Evolutionary conservation across 129 eudicot genomes (phyloP).

Genomic region (Saussurea involucrata): DNA sequence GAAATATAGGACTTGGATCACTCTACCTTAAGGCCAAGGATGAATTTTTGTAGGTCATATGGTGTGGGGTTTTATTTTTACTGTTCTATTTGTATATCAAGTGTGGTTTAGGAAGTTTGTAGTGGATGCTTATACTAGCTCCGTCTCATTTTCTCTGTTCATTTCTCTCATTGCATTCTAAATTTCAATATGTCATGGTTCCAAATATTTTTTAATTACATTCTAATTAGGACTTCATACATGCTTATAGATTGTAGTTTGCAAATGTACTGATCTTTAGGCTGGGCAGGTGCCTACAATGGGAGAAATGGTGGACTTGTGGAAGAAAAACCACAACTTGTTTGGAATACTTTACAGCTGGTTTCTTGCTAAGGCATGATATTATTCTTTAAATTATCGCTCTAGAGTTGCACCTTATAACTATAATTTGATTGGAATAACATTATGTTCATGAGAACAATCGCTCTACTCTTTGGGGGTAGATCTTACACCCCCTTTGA

Average conservation of each 20-base stretch:
- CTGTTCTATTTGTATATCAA: not conserved
- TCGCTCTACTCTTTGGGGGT: not conserved
- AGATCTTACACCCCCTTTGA: not conserved
- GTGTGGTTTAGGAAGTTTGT: not conserved
- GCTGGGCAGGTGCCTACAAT: conserved; percentile 74
- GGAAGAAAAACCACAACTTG: conserved; percentile 81
- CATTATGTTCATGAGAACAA: not conserved
- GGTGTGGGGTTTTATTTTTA: not conserved
- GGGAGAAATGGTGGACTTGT: conserved; percentile 85
- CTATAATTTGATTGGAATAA: not conserved
- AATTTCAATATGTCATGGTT: not conserved
- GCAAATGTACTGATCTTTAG: conserved; percentile 21
- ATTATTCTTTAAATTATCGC: conserved; percentile 6
- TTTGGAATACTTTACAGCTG: conserved; percentile 95
- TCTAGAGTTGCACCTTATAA: conserved; percentile 1
- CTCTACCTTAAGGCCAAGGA: not conserved
- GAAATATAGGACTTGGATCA: not conserved
- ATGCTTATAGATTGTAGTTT: not conserved
- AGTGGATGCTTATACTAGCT: not conserved
- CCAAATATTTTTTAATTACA: not conserved
- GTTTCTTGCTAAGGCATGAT: conserved; percentile 90
- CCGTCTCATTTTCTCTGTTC: not conserved
- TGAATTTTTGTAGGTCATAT: not conserved
- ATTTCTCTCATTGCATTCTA: not conserved
- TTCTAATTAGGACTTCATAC: not conserved